Conservation (phyloP, 2,329 filamentous ascomycete species). For the Capronia americana region DNA sequence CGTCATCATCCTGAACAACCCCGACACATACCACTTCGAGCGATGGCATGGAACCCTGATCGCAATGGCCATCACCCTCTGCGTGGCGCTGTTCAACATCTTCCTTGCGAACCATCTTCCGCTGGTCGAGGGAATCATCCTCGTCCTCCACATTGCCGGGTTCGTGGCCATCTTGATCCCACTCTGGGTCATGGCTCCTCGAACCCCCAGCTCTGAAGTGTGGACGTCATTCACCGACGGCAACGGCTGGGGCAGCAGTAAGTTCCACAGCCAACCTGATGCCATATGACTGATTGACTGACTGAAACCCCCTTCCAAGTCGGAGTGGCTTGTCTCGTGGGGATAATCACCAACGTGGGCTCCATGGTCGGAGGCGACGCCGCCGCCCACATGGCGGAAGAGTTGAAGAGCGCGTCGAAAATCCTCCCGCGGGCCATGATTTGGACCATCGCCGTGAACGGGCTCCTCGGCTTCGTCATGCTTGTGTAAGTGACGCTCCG, state of each 20-base stretch:
- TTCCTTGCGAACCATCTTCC: conserved; percentile 42
- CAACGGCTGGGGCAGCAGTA: conserved; percentile 49
- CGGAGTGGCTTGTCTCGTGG: conserved; percentile 49
- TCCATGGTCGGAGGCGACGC: conserved; percentile 52
- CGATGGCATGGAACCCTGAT: conserved; percentile 45
- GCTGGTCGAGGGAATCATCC: conserved; percentile 44
- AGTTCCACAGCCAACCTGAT: conserved; percentile 45
- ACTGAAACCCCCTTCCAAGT: conserved; percentile 43
- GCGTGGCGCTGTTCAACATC: conserved; percentile 44
- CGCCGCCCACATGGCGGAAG: conserved; percentile 47
- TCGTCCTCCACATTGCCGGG: conserved; percentile 45
- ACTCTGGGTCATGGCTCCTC: conserved; percentile 43
- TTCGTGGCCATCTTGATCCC: conserved; percentile 46
- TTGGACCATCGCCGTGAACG: conserved; percentile 46
- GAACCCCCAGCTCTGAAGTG: conserved; percentile 49
- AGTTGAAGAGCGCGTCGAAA: conserved; percentile 47
- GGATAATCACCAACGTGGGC: conserved; percentile 49
- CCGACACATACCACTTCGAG: conserved; percentile 39
- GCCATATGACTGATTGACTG: conserved; percentile 35
- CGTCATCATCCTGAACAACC: conserved; percentile 43
- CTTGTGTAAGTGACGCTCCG: conserved; percentile 44
- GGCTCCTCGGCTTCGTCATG: conserved; percentile 46
- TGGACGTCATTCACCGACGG: conserved; percentile 56
- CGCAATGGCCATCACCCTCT: conserved; percentile 39
- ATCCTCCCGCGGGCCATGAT: conserved; percentile 49